These are phyloP conservation scores for Sanghuangporus baumii DNA, from an alignment of 1,284 basidiomycete genomes.

Conservation along the genomic window DNA sequence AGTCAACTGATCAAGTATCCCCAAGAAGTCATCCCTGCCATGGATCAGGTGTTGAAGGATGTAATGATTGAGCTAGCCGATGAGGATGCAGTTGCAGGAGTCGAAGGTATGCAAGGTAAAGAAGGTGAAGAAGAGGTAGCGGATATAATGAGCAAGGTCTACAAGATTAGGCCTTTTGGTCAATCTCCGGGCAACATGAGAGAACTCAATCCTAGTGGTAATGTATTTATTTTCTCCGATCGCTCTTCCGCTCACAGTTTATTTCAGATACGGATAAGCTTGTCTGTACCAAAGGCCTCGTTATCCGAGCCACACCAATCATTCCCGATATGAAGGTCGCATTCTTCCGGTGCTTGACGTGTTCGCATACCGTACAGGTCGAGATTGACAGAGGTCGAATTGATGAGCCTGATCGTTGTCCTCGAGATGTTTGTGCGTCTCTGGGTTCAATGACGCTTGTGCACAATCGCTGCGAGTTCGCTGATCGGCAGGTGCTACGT, in stretches of 20 bases:
- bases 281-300: conserved; percentile 91
- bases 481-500: conserved; percentile 92
- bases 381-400: conserved; percentile 97
- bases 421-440: conserved; percentile 85
- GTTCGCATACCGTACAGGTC: conserved; percentile 90
- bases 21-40: conserved; percentile 93
- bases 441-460: conserved; percentile 91
- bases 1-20: conserved; percentile 85
- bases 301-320: conserved; percentile 95
- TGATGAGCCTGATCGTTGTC: conserved; percentile 86
- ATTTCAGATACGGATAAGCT: conserved; percentile 90
- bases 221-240: conserved; percentile 13
- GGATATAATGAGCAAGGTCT: conserved; percentile 77
- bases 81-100: conserved; percentile 63
- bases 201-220: conserved; percentile 84
- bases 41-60: conserved; percentile 95
- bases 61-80: conserved; percentile 80
- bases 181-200: conserved; percentile 84
- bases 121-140: conserved; percentile 74
- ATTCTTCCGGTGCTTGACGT: conserved; percentile 97
- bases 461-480: conserved; percentile 96
- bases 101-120: conserved; percentile 64
- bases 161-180: conserved; percentile 91
- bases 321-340: conserved; percentile 99
- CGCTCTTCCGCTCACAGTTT: neutral